These are phyloP conservation scores for Linaria vulgaris DNA, from an alignment of 257 asterid genomes.

Conservation along the genomic window DNA sequence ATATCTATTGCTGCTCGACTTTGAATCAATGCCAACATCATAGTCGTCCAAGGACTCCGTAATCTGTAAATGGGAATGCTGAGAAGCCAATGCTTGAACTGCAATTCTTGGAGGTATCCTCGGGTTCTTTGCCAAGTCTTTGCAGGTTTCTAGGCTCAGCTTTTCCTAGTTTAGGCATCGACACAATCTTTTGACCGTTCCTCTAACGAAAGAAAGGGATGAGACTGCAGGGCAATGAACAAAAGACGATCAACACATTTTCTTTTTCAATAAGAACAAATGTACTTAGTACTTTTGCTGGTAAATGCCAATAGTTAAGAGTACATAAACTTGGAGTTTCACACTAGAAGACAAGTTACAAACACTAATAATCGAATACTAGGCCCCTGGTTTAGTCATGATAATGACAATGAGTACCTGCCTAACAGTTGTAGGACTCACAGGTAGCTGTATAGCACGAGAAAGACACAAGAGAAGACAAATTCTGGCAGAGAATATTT, in stretches of 20 bases:
- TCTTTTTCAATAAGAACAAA: no score
- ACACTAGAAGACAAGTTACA: no score
- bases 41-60: background rate
- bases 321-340: no score
- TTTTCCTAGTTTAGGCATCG: conserved; percentile 80
- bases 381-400: conserved; percentile 21
- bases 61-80: conserved; percentile 32
- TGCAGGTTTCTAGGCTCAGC: conserved; percentile 79
- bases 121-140: conserved; percentile 79
- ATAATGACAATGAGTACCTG: conserved; percentile 33
- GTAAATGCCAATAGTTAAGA: no score
- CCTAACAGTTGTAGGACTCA: conserved; percentile 36
- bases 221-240: conserved; percentile 53
- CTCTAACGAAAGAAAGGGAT: conserved; percentile 62
- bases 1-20: conserved; percentile 15
- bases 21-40: background rate
- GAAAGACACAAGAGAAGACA: conserved; percentile 22
- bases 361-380: conserved; percentile 20
- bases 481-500: conserved; percentile 28
- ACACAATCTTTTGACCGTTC: conserved; percentile 71
- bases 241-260: no score
- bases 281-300: no score
- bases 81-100: conserved; percentile 64
- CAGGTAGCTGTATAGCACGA: conserved; percentile 22
- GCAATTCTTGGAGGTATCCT: conserved; percentile 74